Base-by-base conservation (phyloP, 441 rosid genomes). In the Kokia cookei region DNA sequence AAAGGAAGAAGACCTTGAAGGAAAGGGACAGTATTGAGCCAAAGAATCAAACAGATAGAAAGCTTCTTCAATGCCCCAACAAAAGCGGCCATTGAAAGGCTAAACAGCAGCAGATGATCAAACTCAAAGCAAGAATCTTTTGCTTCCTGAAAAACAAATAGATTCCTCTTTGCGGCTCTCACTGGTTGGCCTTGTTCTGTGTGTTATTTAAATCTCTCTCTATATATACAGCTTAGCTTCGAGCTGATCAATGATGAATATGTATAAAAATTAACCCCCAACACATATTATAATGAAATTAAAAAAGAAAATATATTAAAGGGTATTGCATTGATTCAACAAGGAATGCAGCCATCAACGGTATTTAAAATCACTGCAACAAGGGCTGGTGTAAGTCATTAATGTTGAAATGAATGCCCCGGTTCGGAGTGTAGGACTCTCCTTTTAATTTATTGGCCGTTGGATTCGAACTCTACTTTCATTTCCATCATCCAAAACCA, bases 111-210 rank as follows among this genome's bases (percentile, higher is more conserved):
- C 73, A 73, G 75, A 73, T 75, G 65, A 67, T 29, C 47, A 50
- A 75, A 63, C 70, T n/a, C 65, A 48, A 62, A 55, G 54, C 54
- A 57, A 58, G 72, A 75, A 45, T 69, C 35, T 37, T 55, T 73
- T 69, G 57, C 77, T 74, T 77, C 62, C 77, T 27, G 64, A 24
- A 29, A 27, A 37, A 37, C n/a, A 37, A 37, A 57, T 45, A 43
- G 54, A 69, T 32, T 53, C 32, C 76, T 76, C 82, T 76, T 84
- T 82, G 85, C 86, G 93, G 91, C 87, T 86, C 17, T 71, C 76
- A 58, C 81, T 79, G 88, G 84, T 76, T 93, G 96, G 97, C 75
- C 96, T 89, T 82, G 83, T 73, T 86, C 73, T 85, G 73, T 82
- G 94, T 81, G 86, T 66, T 68, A 7, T 42, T 11, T 29, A 22